Evolutionary conservation across 2,329 filamentous ascomycete species (phyloP).

Genomic region (Rachicladosporium sp.): DNA sequence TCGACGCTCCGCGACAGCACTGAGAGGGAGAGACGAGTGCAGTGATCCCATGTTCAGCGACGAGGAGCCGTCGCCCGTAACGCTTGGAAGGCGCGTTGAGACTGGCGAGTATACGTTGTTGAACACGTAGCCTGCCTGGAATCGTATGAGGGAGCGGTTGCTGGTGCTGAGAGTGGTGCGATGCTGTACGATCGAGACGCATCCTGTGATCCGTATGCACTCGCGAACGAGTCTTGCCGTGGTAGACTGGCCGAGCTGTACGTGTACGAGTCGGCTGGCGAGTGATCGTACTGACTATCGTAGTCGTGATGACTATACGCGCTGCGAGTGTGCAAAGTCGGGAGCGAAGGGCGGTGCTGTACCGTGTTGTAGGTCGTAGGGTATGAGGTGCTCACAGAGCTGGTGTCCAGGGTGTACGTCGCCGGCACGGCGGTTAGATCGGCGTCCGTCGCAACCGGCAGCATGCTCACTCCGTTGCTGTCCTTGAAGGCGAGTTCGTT

Average conservation of each 20-base stretch:
- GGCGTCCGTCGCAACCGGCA: background rate
- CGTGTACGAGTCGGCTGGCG: conserved; percentile 18
- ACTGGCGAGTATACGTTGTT: conserved; percentile 14
- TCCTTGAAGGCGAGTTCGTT: background rate
- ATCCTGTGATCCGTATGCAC: conserved; percentile 13
- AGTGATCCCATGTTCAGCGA: conserved; percentile 23
- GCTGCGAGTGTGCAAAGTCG: conserved; percentile 17
- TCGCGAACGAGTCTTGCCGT: conserved; percentile 16
- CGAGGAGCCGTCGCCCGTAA: conserved; percentile 17
- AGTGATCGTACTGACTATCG: conserved; percentile 18
- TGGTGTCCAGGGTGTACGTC: conserved; percentile 3
- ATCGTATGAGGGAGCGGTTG: conserved; percentile 12
- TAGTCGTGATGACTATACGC: conserved; percentile 11
- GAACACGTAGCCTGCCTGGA: conserved; percentile 17
- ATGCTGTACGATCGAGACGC: conserved; percentile 17
- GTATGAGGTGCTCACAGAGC: conserved; percentile 1
- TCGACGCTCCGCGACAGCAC: conserved; percentile 20
- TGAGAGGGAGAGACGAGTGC: conserved; percentile 21
- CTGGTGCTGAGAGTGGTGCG: conserved; percentile 14
- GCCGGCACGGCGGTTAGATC: background rate
- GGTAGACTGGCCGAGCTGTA: conserved; percentile 13
- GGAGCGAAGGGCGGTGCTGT: conserved; percentile 12
- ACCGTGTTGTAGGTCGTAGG: conserved; percentile 1
- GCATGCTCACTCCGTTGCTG: background rate
- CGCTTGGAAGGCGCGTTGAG: conserved; percentile 15